Conservation (phyloP, 345 rosid genomes). For the Ceriops decandra region DNA sequence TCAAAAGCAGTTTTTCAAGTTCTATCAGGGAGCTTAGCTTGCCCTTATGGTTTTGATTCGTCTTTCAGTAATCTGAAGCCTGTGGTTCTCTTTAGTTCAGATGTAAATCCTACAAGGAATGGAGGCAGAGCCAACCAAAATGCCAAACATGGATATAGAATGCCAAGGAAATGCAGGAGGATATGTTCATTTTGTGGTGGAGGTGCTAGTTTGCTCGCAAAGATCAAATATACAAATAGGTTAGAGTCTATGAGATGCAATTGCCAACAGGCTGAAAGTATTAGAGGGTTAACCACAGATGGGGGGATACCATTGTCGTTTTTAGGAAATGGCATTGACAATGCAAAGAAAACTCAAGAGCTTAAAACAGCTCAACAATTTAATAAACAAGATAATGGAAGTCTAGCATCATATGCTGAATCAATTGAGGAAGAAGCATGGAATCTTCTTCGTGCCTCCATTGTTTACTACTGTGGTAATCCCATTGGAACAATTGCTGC, state of each 20-base stretch:
- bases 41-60: slow-evolving; percentile 17
- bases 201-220: slow-evolving; percentile 1
- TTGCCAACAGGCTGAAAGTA: slow-evolving; percentile 43
- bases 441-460: slow-evolving; percentile 22
- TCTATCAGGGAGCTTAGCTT: slow-evolving; percentile 26
- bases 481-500: slow-evolving; percentile 36
- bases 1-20: slow-evolving; percentile 37
- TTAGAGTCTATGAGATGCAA: slow-evolving; percentile 30
- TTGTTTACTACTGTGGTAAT: slow-evolving; percentile 28
- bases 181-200: slow-evolving; percentile 11
- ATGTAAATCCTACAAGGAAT: slow-evolving; percentile 10
- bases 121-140: slow-evolving; percentile 17
- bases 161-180: slow-evolving; percentile 10
- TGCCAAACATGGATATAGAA: slow-evolving; percentile 16
- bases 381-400: slow-evolving; percentile 6
- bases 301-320: slow-evolving; percentile 12
- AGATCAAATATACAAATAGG: background rate
- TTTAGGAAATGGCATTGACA: background rate
- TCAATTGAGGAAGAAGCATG: slow-evolving; percentile 27
- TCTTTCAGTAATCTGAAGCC: slow-evolving; percentile 24
- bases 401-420: background rate
- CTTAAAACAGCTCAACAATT: background rate
- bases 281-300: slow-evolving; percentile 26
- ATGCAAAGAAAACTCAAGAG: slow-evolving; percentile 4
- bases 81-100: slow-evolving; percentile 16